Percentiles rank a stretch among this genome's conserved stretches.
Evolutionary conservation across 495 filamentous ascomycete species (phyloP).

Genomic region (Parachaetomium inaequale): DNA sequence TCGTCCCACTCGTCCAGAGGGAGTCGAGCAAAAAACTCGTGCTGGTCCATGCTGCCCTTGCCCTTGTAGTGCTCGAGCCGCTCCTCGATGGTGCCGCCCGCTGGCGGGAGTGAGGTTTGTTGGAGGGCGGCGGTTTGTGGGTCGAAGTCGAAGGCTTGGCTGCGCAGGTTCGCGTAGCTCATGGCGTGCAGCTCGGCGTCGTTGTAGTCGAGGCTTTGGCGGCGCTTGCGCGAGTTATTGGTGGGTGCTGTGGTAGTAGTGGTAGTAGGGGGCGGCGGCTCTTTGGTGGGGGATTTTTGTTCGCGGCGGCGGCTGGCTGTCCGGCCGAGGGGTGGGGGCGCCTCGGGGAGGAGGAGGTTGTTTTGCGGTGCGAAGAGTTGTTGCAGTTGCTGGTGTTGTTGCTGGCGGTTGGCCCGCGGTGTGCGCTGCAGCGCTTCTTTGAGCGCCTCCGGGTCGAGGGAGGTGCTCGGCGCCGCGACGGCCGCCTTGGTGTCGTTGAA

Average conservation of each 20-base stretch:
- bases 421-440: conserved; percentile 27
- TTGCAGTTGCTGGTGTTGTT: background rate
- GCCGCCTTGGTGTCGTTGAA: conserved; percentile 35
- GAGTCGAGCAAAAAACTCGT: conserved; percentile 61
- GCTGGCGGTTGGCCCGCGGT: conserved; percentile 23
- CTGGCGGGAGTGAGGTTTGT: conserved; percentile 20
- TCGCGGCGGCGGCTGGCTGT: conserved; percentile 38
- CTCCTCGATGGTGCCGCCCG: conserved; percentile 31
- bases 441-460: conserved; percentile 22
- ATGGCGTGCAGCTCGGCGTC: conserved; percentile 49
- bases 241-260: background rate
- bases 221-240: conserved; percentile 41
- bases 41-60: conserved; percentile 48
- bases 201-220: conserved; percentile 50
- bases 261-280: background rate
- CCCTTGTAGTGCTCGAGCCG: conserved; percentile 43
- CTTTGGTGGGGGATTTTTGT: conserved; percentile 22
- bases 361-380: background rate
- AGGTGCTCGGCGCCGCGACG: conserved; percentile 21
- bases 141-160: conserved; percentile 54
- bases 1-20: conserved; percentile 74
- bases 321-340: conserved; percentile 22
- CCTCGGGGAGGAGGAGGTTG: conserved; percentile 17
- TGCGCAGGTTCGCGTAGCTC: conserved; percentile 51
- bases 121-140: conserved; percentile 38